Base-by-base conservation (phyloP, 768 basidiomycete genomes). In the Russula ochroleuca region DNA sequence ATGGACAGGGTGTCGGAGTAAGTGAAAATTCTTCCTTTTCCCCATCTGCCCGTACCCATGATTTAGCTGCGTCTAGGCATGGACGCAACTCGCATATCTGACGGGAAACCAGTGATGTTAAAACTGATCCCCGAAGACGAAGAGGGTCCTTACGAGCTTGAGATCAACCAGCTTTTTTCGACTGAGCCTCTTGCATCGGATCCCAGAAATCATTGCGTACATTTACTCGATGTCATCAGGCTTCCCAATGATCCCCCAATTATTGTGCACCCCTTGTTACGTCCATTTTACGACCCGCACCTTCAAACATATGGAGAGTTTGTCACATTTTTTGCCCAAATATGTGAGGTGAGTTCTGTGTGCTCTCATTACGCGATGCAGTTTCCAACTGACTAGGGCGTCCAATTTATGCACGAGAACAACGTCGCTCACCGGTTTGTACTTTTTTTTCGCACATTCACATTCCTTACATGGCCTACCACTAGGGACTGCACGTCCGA, bases 291-390 rank as follows among this genome's bases (percentile, higher is more conserved):
- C 33, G 51, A 73, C 5, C 77, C 77, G 0, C 68, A 28, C 0
- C 73, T 78, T 51, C 63, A 69, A 17, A 77, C 75, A 0, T 59
- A 75, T 1, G 76, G 78, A 0, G 78, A 79, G 64, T 72, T 69
- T 1, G 53, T 78, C 0, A 72, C 70, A 10, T 76, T 71, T 57
- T 66, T 75, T 15, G 35, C 65, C 0, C 77, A 78, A 52, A 40
- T 76, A 0, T 70, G 78, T 25, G 77, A 78, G 70, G 78, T 75
- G 21, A 2, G 64, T 41, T 5, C 11, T 47, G 1, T 19, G 4
- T 13, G n/a, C 2, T 7, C 10, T 50, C 23, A n/a, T n/a, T n/a
- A n/a, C n/a, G n/a, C n/a, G 23, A 48, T 5, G 1, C 21, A 10
- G n/a, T 15, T 41, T 35, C 7, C 6, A 53, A 14, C 17, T 7